Percentiles rank a stretch among this genome's conserved stretches.
These are phyloP conservation scores for Trichoderma sp. DNA, from an alignment of 2,329 filamentous ascomycete genomes.

Conservation along the genomic window DNA sequence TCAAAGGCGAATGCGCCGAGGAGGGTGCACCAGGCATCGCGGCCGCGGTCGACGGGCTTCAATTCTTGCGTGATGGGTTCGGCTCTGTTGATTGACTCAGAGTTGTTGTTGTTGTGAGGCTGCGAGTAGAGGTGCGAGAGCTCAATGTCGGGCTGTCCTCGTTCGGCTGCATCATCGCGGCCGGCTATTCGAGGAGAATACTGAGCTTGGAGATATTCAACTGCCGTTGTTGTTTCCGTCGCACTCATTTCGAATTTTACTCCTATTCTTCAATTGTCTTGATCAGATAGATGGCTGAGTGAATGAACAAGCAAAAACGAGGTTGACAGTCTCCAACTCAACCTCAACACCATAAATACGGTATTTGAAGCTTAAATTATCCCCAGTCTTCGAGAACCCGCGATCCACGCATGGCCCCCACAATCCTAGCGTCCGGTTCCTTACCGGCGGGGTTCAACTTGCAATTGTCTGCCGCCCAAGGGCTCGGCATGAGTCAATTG, in stretches of 20 bases:
- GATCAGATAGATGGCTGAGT: neutral
- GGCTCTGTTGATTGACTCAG: too few relatives aligned
- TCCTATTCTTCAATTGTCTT: neutral
- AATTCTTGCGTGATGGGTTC: constrained; percentile 15
- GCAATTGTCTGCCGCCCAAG: neutral
- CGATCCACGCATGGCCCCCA: neutral
- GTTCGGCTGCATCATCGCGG: neutral
- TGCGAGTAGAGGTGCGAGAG: neutral
- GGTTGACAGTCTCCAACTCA: neutral
- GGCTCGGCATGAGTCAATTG: constrained; percentile 17
- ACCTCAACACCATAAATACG: neutral
- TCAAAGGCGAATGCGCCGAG: constrained; percentile 34
- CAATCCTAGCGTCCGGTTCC: neutral
- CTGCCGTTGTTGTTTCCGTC: neutral
- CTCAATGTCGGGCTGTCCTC: neutral
- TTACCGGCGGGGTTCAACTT: neutral
- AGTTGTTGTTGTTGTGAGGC: neutral
- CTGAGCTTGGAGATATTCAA: constrained; percentile 1
- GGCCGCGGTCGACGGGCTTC: constrained; percentile 34
- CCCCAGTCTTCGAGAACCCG: neutral
- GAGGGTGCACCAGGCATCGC: constrained; percentile 34
- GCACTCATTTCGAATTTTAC: constrained; percentile 3
- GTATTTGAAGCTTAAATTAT: neutral
- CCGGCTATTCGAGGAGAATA: neutral
- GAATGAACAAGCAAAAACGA: neutral